phyloP scores from a whole-genome alignment of 2,329 filamentous ascomycete genomes.

The Didymosphaeria variabile region DNA sequence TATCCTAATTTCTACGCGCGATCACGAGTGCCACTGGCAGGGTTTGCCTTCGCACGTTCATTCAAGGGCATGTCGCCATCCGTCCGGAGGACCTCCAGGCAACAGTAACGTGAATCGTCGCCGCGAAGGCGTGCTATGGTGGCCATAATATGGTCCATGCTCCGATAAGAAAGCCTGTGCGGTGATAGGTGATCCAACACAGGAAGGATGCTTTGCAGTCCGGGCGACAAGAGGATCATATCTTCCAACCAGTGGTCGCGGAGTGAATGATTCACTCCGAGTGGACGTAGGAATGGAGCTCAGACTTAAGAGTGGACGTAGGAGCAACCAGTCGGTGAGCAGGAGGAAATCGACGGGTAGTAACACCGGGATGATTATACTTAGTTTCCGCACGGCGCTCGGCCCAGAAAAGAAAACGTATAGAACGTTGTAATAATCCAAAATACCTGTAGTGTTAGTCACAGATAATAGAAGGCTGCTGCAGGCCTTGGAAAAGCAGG shows the following conservation, averaged over 20 bases:
- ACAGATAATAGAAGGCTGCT: neutral
- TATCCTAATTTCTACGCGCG: neutral
- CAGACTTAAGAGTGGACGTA: neutral
- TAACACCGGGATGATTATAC: slow-evolving; percentile 4
- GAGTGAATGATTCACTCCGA: neutral
- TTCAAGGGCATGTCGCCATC: neutral
- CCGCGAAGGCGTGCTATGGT: neutral
- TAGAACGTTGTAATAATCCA: neutral
- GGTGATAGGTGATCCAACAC: neutral
- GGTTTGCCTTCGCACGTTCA: neutral
- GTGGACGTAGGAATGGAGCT: slow-evolving; percentile 2
- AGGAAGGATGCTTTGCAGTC: neutral
- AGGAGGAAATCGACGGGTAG: neutral
- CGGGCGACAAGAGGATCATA: neutral
- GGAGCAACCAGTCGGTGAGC: neutral
- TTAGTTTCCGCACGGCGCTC: slow-evolving; percentile 3
- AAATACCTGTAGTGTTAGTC: neutral
- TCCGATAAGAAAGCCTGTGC: slow-evolving; percentile 6
- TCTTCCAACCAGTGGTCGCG: neutral
- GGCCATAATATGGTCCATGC: neutral
- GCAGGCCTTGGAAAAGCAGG: neutral
- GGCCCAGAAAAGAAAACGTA: neutral
- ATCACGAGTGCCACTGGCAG: neutral
- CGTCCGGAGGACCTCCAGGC: neutral
- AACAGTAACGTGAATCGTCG: neutral